phyloP scores from a whole-genome alignment of 2,329 filamentous ascomycete genomes.

The Herpotrichia juniperi region DNA sequence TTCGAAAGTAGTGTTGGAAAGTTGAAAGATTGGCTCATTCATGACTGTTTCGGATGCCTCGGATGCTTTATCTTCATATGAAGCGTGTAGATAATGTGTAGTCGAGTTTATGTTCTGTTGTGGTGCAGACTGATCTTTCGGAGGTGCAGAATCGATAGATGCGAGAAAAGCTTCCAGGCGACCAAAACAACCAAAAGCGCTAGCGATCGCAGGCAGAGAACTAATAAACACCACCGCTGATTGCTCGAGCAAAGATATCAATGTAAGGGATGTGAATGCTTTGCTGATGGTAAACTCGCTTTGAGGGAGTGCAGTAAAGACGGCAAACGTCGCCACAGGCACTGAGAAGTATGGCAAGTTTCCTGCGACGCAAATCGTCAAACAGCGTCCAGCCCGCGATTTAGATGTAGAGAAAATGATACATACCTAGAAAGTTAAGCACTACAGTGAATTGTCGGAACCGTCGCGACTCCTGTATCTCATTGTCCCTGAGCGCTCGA shows the following conservation, averaged over 20 bases:
- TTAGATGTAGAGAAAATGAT: neutral
- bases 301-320: conserved; percentile 41
- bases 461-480: conserved; percentile 7
- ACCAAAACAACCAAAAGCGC: conserved; percentile 47
- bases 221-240: conserved; percentile 47
- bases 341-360: conserved; percentile 18
- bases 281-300: conserved; percentile 12
- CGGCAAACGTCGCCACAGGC: conserved; percentile 48
- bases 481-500: conserved; percentile 11
- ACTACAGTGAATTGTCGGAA: conserved; percentile 5
- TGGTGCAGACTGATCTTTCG: neutral
- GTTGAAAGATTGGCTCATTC: neutral
- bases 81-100: neutral
- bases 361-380: neutral
- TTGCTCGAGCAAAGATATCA: conserved; percentile 46
- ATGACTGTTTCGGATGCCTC: neutral
- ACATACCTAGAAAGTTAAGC: conserved; percentile 6
- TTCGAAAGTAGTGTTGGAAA: neutral
- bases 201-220: conserved; percentile 46
- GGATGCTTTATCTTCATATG: neutral
- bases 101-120: neutral
- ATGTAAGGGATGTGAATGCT: conserved; percentile 48
- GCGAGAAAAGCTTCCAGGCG: conserved; percentile 15
- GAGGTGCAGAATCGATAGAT: neutral
- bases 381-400: too few species aligned